Conservation (phyloP, 2,329 filamentous ascomycete genomes). For the Pleomassaria siparia region DNA sequence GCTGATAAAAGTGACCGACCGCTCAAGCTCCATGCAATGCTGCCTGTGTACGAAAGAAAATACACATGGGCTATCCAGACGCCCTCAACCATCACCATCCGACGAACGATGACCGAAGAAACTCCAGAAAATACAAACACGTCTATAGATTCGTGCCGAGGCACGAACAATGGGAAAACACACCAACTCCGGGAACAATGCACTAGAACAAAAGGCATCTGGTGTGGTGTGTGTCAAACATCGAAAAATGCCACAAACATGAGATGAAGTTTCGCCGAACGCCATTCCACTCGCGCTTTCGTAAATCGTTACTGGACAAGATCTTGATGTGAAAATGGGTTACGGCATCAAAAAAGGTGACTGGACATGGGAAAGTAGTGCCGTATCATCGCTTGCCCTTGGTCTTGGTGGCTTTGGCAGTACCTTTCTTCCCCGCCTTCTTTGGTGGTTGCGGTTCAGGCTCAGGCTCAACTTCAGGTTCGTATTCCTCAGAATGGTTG, state of each 20-base stretch:
- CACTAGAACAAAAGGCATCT: not conserved
- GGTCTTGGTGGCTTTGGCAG: slow-evolving; percentile 28
- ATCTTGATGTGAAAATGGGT: not conserved
- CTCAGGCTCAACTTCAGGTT: slow-evolving; percentile 46
- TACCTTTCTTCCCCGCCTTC: slow-evolving; percentile 50
- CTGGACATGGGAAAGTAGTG: not conserved
- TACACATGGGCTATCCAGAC: not conserved
- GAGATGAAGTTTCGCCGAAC: not conserved
- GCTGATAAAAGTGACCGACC: not conserved
- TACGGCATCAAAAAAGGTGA: not conserved
- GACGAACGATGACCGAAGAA: not conserved
- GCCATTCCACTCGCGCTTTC: slow-evolving; percentile 2
- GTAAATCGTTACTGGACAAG: slow-evolving; percentile 3
- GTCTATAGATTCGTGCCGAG: not conserved
- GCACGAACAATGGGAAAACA: not conserved
- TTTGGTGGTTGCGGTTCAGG: slow-evolving; percentile 44
- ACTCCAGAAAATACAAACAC: not conserved
- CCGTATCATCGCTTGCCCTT: slow-evolving; percentile 17
- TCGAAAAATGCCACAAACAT: not conserved
- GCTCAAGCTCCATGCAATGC: slow-evolving; percentile 3
- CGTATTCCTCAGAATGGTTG: slow-evolving; percentile 58
- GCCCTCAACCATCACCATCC: not conserved
- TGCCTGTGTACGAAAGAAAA: not conserved
- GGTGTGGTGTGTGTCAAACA: not conserved
- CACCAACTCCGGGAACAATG: slow-evolving; percentile 1